Base-by-base conservation (phyloP, 805 yeast species). In the Myxozyma udenii region DNA sequence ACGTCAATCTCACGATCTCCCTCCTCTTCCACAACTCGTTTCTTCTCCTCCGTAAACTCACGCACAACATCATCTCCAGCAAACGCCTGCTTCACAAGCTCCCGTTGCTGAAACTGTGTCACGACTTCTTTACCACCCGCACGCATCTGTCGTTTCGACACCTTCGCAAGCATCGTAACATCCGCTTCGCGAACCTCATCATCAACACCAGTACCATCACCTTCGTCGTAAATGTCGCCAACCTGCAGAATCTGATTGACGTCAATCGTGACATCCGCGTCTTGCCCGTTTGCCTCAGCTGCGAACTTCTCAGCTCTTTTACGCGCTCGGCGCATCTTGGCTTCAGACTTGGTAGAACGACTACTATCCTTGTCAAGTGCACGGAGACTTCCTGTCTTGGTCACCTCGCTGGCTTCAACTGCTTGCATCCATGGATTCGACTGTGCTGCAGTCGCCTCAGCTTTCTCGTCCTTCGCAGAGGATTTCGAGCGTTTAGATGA, bases 41-140 rank as follows among this genome's bases (percentile, higher is more conserved):
- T 72, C 71, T 91, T 93, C 62, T 90, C 98, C 12, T 72, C 76
- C 57, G 79, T 81, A 67, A 93, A 93, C 60, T 89, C 89, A 4
- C 74, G 72, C 14, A 87, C 85, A 36, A 91, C 96, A 66, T 93
- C 93, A 71, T 93, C 98, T 24, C 98, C 98, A 2, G 97, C 97
- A 75, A 93, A 93, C 0, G 98, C 98, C 65, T 89, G 84, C 55
- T 84, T 80, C 55, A 93, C 85, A 41, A 93, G 74, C 48, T 87
- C 90, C 58, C 81, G 81, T 64, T 89, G 95, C 61, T 80, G 79
- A 73, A 89, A 53, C 26, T 48, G 44, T 16, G 38, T 42, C 26
- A 16, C 43, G 41, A 4, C 38, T 18, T 22, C 32, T 46, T 32
- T 79, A 75, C 25, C 55, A 28, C 33, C 12, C 14, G 18, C 52